Base-by-base conservation (phyloP, 2,329 filamentous ascomycete genomes). In the Colletotrichum filicis region DNA sequence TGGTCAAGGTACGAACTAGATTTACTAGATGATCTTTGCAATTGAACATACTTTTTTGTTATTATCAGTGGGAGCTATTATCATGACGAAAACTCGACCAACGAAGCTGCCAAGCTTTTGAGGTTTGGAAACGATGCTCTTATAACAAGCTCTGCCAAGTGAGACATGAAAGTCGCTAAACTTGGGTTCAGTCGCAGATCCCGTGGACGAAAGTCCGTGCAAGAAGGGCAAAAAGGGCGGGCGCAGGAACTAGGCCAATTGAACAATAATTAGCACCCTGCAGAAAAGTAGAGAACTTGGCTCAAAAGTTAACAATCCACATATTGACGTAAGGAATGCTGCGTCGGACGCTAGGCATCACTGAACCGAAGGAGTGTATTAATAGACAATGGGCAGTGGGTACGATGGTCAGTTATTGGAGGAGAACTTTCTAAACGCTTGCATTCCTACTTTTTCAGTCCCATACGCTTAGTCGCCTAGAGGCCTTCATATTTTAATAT, bases 1-100 rank as follows among this genome's bases (percentile, higher is more conserved):
- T 4, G 30, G n/a, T 19, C 56, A 65, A 73, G 60, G 66, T 69
- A 56, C 16, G 66, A 65, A 70, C n/a, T 65, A 70, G 66, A 70
- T 65, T 60, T 35, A 61, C 28, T 70, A 57, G 59, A 35, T 14
- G 32, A 52, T 37, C 19, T 49, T 56, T 19, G 24, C 30, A 60
- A 65, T 65, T 22, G n/a, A 49, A 24, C 5, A 58, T 24, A n/a
- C 6, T 32, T 26, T 12, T 11, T n/a, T 19, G 30, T 59, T 30
- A 16, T 11, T 22, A 2, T 28, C 22, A 37, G 32, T 53, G 46
- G 6, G 4, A 12, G 11, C 5, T 26, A 7, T 8, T 4, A 11
- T n/a, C 26, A 14, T 14, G 28, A 4, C 8, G 4, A 7, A 16
- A 12, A 4, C 24, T 16, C n/a, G 30, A 30, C 22, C 16, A 37